Percentiles rank a stretch among this genome's conserved stretches.
These are phyloP conservation scores for Leptodontidium sp. DNA, from an alignment of 2,329 filamentous ascomycete species.

Conservation along the genomic window DNA sequence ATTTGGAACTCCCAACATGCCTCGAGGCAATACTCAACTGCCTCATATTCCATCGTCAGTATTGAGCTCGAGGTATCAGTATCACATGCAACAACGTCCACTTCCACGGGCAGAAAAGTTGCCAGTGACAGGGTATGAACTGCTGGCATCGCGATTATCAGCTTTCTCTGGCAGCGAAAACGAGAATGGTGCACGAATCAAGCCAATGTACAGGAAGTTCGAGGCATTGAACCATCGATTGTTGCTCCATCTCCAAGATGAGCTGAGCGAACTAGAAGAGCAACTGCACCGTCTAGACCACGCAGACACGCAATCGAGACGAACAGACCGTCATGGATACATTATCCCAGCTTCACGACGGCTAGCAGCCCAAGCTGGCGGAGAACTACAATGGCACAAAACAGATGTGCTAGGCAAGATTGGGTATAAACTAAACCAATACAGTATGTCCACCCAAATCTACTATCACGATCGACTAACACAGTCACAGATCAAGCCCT, in stretches of 20 bases:
- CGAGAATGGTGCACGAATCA: slow-evolving; percentile 37
- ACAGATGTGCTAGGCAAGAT: slow-evolving; percentile 69
- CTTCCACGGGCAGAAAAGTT: slow-evolving; percentile 51
- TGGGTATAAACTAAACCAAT: slow-evolving; percentile 71
- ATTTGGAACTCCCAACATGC: slow-evolving; percentile 50
- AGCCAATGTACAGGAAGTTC: slow-evolving; percentile 84
- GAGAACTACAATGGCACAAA: slow-evolving; percentile 66
- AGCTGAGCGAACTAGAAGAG: slow-evolving; percentile 82
- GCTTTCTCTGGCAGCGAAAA: slow-evolving; percentile 36
- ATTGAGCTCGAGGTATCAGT: slow-evolving; percentile 49
- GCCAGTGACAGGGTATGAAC: slow-evolving; percentile 66
- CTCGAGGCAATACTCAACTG: slow-evolving; percentile 48
- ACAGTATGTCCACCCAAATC: slow-evolving; percentile 59
- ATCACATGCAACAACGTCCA: slow-evolving; percentile 41
- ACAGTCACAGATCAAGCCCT: slow-evolving; percentile 61
- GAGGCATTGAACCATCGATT: slow-evolving; percentile 83
- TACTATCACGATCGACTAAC: neutral
- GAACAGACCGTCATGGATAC: slow-evolving; percentile 39
- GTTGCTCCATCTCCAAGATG: slow-evolving; percentile 84
- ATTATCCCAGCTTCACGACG: slow-evolving; percentile 67
- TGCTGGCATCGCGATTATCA: slow-evolving; percentile 64
- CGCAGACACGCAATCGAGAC: slow-evolving; percentile 56
- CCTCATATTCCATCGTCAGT: slow-evolving; percentile 49
- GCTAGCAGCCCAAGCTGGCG: slow-evolving; percentile 57
- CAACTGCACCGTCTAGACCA: slow-evolving; percentile 75